A percentile compares a stretch with the other conserved stretches of the same genome.
Evolutionary conservation across 2,329 filamentous ascomycete genomes (phyloP).

Genomic region (Dichotomopilus funicola): DNA sequence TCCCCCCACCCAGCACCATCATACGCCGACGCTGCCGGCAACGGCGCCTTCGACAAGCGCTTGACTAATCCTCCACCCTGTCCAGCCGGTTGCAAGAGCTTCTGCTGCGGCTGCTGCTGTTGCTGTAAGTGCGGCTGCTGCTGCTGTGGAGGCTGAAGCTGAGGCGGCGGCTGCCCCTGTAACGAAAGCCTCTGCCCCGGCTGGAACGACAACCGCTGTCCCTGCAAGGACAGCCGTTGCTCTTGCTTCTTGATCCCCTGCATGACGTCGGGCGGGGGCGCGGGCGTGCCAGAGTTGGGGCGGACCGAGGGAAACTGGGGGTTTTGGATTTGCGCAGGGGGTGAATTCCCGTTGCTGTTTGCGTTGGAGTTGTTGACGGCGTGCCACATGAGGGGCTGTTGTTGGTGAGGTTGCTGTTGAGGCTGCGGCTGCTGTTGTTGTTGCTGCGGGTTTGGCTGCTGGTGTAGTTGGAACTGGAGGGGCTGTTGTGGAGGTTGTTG

Average conservation of each 20-base stretch:
- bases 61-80: no score
- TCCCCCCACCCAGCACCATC: constrained; percentile 25
- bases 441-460: neutral
- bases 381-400: neutral
- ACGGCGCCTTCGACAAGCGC: neutral
- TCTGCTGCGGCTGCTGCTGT: no score
- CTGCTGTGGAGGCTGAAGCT: no score
- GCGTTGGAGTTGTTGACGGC: neutral
- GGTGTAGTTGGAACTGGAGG: neutral
- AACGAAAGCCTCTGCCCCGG: no score
- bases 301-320: neutral
- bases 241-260: constrained; percentile 8
- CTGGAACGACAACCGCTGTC: neutral
- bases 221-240: neutral
- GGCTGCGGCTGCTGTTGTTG: neutral
- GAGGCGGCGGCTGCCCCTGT: no score
- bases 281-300: neutral
- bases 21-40: constrained; percentile 10
- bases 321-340: neutral
- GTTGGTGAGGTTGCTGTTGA: neutral
- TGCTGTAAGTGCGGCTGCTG: no score
- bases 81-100: no score
- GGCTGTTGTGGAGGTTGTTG: neutral
- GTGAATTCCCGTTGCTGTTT: no score
- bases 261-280: constrained; percentile 3